Evolutionary conservation across 2,329 filamentous ascomycete species (phyloP).

Genomic region (Paracamarosporium sp.): DNA sequence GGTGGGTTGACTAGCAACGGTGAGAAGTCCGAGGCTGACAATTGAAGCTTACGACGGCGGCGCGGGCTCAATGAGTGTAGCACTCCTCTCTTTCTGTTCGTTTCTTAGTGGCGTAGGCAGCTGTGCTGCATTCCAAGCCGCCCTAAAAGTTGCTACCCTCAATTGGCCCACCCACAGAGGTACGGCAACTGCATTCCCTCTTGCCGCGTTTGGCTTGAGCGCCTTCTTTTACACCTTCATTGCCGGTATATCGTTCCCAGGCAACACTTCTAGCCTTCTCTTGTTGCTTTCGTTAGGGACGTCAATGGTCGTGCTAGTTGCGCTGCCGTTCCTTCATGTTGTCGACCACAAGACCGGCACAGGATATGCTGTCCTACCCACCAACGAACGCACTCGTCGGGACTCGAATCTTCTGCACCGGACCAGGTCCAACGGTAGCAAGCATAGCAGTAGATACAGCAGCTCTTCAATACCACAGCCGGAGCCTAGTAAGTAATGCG

Average conservation of each 20-base stretch:
- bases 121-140: conserved; percentile 86
- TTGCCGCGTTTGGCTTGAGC: conserved; percentile 92
- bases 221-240: conserved; percentile 94
- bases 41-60: conserved; percentile 73
- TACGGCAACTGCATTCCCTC: conserved; percentile 90
- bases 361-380: conserved; percentile 64
- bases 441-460: conserved; percentile 50
- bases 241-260: conserved; percentile 78
- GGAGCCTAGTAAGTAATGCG: conserved; percentile 70
- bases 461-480: conserved; percentile 44
- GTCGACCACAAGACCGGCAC: conserved; percentile 67
- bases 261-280: conserved; percentile 82
- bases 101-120: conserved; percentile 88
- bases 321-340: conserved; percentile 85
- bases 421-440: conserved; percentile 56
- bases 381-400: conserved; percentile 53
- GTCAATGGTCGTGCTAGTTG: conserved; percentile 73
- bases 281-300: conserved; percentile 82
- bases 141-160: conserved; percentile 84
- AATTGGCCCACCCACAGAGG: conserved; percentile 93
- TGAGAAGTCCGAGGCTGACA: conserved; percentile 30
- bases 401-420: conserved; percentile 55
- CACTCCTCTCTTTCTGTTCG: conserved; percentile 77
- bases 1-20: conserved; percentile 42
- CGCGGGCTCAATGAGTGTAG: conserved; percentile 61